A percentile compares a stretch with the other conserved stretches of the same genome.
Evolutionary conservation across 2,329 filamentous ascomycete species (phyloP).

Genomic region (Phoma sp.): DNA sequence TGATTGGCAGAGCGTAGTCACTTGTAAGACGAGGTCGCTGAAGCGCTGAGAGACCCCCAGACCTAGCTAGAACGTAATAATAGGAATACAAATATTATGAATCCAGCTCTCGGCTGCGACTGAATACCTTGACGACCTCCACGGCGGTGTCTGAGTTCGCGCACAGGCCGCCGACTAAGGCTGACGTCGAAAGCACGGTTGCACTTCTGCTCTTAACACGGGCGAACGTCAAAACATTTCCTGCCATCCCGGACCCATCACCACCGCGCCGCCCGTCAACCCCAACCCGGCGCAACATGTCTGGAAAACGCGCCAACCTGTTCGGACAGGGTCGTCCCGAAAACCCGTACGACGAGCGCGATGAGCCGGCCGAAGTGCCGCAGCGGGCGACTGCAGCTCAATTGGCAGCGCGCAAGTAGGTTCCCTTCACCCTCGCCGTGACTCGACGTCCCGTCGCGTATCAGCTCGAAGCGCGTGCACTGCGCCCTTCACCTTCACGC

Average conservation of each 20-base stretch:
- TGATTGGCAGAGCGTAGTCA: too few species aligned
- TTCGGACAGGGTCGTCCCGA: conserved; percentile 41
- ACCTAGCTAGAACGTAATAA: too few species aligned
- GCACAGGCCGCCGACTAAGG: not conserved
- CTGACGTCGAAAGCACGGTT: conserved; percentile 8
- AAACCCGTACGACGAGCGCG: conserved; percentile 35
- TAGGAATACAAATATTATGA: too few species aligned
- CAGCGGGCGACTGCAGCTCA: conserved; percentile 63
- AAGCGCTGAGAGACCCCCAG: too few species aligned
- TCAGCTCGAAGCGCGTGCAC: not conserved
- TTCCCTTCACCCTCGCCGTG: conserved; percentile 32
- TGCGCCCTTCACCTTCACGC: conserved; percentile 4
- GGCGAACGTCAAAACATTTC: conserved; percentile 18
- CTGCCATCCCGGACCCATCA: conserved; percentile 12
- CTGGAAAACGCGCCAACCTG: conserved; percentile 36
- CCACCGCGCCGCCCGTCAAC: conserved; percentile 18
- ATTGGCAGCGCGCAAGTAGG: conserved; percentile 63
- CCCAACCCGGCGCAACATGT: conserved; percentile 33
- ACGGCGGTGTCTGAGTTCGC: not conserved
- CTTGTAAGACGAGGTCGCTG: too few species aligned
- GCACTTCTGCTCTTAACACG: conserved; percentile 8
- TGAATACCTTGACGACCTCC: not conserved
- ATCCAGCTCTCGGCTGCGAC: too few species aligned
- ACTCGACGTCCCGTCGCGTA: conserved; percentile 5
- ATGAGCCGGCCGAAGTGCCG: conserved; percentile 54